phyloP scores from a whole-genome alignment of 2,329 filamentous ascomycete species.

The Claviceps capensis region DNA sequence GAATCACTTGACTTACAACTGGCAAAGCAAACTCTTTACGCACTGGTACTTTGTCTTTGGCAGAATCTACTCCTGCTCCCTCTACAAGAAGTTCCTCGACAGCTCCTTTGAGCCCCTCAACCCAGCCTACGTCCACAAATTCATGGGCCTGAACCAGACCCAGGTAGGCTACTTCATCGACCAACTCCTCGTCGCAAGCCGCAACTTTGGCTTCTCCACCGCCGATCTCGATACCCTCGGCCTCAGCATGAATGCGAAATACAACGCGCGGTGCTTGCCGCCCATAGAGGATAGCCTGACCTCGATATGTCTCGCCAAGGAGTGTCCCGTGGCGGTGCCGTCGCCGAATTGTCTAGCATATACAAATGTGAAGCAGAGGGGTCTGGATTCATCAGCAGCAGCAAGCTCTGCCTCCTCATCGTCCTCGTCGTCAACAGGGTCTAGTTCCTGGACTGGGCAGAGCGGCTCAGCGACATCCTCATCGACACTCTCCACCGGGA shows the following conservation, averaged over 20 bases:
- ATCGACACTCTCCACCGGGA: conserved; percentile 5
- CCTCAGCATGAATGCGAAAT: conserved; percentile 13
- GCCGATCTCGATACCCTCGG: conserved; percentile 12
- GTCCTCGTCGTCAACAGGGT: background rate
- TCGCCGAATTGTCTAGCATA: conserved; percentile 15
- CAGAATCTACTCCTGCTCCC: conserved; percentile 14
- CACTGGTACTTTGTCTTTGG: conserved; percentile 18
- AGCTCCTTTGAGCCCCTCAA: conserved; percentile 8
- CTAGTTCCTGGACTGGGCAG: background rate
- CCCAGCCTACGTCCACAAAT: conserved; percentile 20
- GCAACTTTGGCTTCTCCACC: conserved; percentile 16
- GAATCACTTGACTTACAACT: no score
- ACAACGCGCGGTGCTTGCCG: conserved; percentile 16
- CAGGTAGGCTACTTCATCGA: conserved; percentile 18
- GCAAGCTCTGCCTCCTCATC: background rate
- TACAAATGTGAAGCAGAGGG: conserved; percentile 10
- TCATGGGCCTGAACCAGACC: conserved; percentile 17
- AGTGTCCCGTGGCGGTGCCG: conserved; percentile 15
- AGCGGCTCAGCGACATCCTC: background rate
- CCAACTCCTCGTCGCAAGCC: conserved; percentile 13
- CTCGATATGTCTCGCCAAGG: conserved; percentile 15
- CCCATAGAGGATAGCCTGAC: conserved; percentile 12
- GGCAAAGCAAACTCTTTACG: conserved; percentile 12
- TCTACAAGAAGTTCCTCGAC: conserved; percentile 8
- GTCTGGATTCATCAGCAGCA: conserved; percentile 1